These are phyloP conservation scores for Ophiocordyceps australis DNA, from an alignment of 2,329 filamentous ascomycete species.

Conservation along the genomic window DNA sequence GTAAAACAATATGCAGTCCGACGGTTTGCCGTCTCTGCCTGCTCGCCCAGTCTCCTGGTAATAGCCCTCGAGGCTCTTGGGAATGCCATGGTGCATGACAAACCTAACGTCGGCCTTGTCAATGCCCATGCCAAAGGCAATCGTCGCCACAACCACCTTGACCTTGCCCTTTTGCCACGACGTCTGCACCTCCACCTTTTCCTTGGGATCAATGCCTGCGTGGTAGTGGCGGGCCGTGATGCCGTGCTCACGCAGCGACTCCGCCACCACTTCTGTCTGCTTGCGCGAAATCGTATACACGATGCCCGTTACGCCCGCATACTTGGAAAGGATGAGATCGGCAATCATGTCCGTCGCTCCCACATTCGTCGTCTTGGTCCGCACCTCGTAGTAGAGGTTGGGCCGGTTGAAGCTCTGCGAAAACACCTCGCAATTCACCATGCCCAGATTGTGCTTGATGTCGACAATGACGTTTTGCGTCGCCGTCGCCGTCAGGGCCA, in stretches of 20 bases:
- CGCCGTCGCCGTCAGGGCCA: slow-evolving; percentile 90
- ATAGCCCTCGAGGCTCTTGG: slow-evolving; percentile 92
- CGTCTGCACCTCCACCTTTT: slow-evolving; percentile 55
- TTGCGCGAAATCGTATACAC: slow-evolving; percentile 83
- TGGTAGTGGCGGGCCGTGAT: slow-evolving; percentile 78
- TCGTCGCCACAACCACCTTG: slow-evolving; percentile 91
- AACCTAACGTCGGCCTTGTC: slow-evolving; percentile 95
- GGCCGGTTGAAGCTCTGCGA: slow-evolving; percentile 94
- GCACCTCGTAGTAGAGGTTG: slow-evolving; percentile 80
- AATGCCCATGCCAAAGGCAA: slow-evolving; percentile 99
- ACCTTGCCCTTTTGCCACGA: slow-evolving; percentile 65
- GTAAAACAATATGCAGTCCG: slow-evolving; percentile 83
- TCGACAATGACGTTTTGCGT: slow-evolving; percentile 86
- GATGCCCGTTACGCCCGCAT: slow-evolving; percentile 63
- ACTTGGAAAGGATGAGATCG: slow-evolving; percentile 50
- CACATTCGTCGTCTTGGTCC: slow-evolving; percentile 45
- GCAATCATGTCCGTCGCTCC: slow-evolving; percentile 28
- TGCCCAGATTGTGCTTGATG: slow-evolving; percentile 79
- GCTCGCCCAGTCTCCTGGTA: slow-evolving; percentile 96
- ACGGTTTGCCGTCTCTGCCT: slow-evolving; percentile 73
- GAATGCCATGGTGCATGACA: slow-evolving; percentile 82
- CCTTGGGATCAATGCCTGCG: slow-evolving; percentile 50
- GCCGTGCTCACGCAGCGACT: slow-evolving; percentile 42
- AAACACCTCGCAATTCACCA: slow-evolving; percentile 61
- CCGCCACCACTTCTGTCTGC: slow-evolving; percentile 63